phyloP scores from a whole-genome alignment of 2,329 filamentous ascomycete species.

The Knufia petricola region DNA sequence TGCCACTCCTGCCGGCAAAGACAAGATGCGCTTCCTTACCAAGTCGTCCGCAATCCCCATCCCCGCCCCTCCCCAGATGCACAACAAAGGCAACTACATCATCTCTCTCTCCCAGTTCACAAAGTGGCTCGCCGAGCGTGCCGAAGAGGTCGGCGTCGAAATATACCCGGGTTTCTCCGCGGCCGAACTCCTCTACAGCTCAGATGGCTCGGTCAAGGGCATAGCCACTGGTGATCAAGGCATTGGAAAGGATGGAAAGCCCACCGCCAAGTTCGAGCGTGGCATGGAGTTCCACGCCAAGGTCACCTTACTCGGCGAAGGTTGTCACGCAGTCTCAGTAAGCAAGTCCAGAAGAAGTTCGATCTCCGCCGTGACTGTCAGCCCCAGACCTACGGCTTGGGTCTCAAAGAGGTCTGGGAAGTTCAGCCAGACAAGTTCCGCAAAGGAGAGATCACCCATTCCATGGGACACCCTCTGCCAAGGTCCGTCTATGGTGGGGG shows the following conservation, averaged over 20 bases:
- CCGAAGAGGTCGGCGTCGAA: constrained; percentile 94
- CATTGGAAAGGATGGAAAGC: constrained; percentile 67
- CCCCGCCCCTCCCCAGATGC: constrained; percentile 90
- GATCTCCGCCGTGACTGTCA: constrained; percentile 81
- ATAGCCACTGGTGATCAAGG: constrained; percentile 95
- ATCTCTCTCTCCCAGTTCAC: constrained; percentile 89
- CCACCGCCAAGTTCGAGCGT: constrained; percentile 84
- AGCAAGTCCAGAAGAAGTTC: constrained; percentile 90
- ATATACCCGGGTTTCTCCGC: constrained; percentile 94
- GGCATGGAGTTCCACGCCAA: constrained; percentile 97
- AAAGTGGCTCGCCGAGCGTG: constrained; percentile 90
- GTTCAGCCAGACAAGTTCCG: constrained; percentile 85
- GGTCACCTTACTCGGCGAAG: constrained; percentile 85
- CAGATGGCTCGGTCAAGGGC: constrained; percentile 80
- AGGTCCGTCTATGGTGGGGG: constrained; percentile 88
- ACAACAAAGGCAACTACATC: constrained; percentile 97
- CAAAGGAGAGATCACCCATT: constrained; percentile 75
- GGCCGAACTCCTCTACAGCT: constrained; percentile 77
- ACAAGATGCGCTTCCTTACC: constrained; percentile 91
- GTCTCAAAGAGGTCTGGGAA: constrained; percentile 97
- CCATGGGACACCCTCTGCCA: constrained; percentile 84
- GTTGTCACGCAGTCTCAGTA: constrained; percentile 88
- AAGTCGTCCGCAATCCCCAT: constrained; percentile 68
- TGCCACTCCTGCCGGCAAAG: constrained; percentile 70
- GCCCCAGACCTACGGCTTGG: constrained; percentile 89